These are phyloP conservation scores for Miamiensis avidus DNA, from an alignment of 169 alveolate species.

Conservation along the genomic window DNA sequence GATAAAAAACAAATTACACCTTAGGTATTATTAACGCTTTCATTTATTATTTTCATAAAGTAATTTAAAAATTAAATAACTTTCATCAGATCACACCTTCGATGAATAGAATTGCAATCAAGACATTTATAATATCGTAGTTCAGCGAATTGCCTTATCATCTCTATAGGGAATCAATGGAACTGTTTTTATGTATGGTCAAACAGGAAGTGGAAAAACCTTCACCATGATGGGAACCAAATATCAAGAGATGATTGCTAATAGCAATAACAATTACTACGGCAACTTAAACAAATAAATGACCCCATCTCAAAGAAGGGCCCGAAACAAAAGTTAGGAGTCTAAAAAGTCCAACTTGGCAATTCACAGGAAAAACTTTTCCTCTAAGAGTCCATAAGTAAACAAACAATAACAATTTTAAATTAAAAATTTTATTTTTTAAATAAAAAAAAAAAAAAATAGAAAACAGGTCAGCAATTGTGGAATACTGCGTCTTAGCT, in stretches of 20 bases:
- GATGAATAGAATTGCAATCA: constrained; percentile 50
- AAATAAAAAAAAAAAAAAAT: no score
- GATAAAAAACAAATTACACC: constrained; percentile 28
- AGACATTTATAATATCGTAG: constrained; percentile 50
- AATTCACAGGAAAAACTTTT: background rate
- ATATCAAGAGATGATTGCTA: background rate
- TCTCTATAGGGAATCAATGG: constrained; percentile 75
- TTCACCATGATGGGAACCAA: background rate
- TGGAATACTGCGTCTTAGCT: no score
- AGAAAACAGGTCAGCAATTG: no score
- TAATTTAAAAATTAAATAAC: no score
- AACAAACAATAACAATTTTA: no score
- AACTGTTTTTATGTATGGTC: constrained; percentile 66
- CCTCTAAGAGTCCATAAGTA: background rate
- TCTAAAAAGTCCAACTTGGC: background rate
- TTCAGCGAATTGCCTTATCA: constrained; percentile 49
- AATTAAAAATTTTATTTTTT: no score
- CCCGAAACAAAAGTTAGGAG: background rate
- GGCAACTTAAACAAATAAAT: no score
- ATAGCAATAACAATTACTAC: background rate
- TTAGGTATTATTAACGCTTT: constrained; percentile 21
- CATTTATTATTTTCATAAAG: no score
- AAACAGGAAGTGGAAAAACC: constrained; percentile 34
- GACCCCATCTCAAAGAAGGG: background rate
- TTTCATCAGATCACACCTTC: constrained; percentile 56